Conservation (phyloP, 2,329 filamentous ascomycete genomes). For the Didymella arachidicola region DNA sequence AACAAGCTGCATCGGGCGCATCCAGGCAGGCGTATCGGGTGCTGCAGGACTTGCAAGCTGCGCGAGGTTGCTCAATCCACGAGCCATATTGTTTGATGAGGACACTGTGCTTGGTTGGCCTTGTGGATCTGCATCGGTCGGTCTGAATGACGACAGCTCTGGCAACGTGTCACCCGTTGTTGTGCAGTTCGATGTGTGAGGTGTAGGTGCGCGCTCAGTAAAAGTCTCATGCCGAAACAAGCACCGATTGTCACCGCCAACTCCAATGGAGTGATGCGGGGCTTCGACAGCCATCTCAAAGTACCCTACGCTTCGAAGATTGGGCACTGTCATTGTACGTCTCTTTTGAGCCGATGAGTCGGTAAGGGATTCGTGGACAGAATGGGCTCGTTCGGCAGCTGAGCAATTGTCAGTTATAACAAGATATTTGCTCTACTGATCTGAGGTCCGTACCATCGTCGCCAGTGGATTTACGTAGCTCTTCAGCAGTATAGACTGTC, state of each 20-base stretch:
- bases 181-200: neutral
- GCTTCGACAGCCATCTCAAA: neutral
- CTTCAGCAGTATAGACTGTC: slow-evolving; percentile 14
- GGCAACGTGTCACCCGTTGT: neutral
- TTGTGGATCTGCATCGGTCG: slow-evolving; percentile 11
- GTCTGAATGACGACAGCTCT: slow-evolving; percentile 27
- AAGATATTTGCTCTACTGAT: neutral
- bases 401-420: neutral
- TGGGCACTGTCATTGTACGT: slow-evolving; percentile 15
- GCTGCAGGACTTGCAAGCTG: slow-evolving; percentile 7
- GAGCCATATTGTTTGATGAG: slow-evolving; percentile 8
- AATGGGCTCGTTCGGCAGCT: slow-evolving; percentile 24
- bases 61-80: slow-evolving; percentile 9
- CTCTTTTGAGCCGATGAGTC: slow-evolving; percentile 23
- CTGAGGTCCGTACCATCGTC: slow-evolving; percentile 10
- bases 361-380: neutral
- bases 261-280: neutral
- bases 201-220: slow-evolving; percentile 17
- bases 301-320: neutral
- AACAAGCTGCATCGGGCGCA: slow-evolving; percentile 39
- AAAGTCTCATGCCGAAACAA: slow-evolving; percentile 11
- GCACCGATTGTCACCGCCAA: slow-evolving; percentile 19
- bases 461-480: neutral
- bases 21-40: slow-evolving; percentile 33
- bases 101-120: neutral